phyloP scores from a whole-genome alignment of 2,329 filamentous ascomycete genomes.

The Aspergillus sp. region DNA sequence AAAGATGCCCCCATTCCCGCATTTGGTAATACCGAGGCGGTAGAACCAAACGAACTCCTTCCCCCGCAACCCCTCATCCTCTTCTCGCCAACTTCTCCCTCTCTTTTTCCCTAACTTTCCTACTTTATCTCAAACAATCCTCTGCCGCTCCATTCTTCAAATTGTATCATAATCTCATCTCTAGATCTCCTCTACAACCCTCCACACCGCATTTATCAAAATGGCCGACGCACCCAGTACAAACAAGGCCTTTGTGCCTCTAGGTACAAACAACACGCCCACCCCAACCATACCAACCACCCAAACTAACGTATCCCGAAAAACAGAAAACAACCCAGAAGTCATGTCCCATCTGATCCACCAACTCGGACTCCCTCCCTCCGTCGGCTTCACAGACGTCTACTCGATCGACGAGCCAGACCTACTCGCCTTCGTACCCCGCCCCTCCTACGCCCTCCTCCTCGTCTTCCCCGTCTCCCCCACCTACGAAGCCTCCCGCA shows the following conservation, averaged over 20 bases:
- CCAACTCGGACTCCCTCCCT: constrained; percentile 76
- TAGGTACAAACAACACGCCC: constrained; percentile 33
- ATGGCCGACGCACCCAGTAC: constrained; percentile 39
- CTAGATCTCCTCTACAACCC: neutral
- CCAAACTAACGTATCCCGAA: constrained; percentile 2
- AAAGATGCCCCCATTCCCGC: neutral
- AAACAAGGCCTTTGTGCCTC: constrained; percentile 51
- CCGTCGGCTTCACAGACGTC: constrained; percentile 82
- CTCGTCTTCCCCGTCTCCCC: constrained; percentile 86
- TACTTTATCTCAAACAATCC: neutral
- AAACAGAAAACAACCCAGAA: constrained; percentile 72
- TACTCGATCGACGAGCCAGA: constrained; percentile 85
- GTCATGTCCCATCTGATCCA: constrained; percentile 82
- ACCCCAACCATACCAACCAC: constrained; percentile 3
- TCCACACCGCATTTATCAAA: constrained; percentile 13
- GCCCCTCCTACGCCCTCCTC: constrained; percentile 82
- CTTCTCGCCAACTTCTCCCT: neutral
- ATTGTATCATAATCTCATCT: neutral
- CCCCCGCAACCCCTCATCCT: constrained; percentile 8
- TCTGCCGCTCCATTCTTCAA: neutral
- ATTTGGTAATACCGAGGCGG: neutral
- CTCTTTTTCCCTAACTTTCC: constrained; percentile 1
- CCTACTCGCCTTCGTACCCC: constrained; percentile 81
- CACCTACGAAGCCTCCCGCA: constrained; percentile 74
- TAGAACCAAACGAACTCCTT: neutral